phyloP scores from a whole-genome alignment of 495 filamentous ascomycete genomes.

The Copromyces sp. region DNA sequence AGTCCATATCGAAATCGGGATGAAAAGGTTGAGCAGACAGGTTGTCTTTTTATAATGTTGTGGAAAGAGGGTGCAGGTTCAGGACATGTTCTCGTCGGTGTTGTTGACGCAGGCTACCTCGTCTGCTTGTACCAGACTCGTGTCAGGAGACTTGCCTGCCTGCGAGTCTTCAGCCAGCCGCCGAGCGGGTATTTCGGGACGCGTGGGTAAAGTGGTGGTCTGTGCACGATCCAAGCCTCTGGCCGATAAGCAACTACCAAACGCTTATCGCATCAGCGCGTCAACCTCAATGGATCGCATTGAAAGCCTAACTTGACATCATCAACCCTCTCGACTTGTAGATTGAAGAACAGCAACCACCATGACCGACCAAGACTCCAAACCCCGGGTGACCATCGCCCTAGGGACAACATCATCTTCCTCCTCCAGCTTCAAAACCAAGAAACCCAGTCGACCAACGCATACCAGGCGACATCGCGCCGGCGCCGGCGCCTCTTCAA shows the following conservation, averaged over 20 bases:
- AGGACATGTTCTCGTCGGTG: background rate
- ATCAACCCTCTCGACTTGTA: background rate
- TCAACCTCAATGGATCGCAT: background rate
- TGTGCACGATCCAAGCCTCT: background rate
- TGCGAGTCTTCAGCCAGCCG: background rate
- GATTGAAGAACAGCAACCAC: background rate
- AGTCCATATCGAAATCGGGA: background rate
- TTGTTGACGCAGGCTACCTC: background rate
- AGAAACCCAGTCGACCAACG: background rate
- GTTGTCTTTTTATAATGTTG: background rate
- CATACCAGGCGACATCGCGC: background rate
- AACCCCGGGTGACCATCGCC: conserved; percentile 5
- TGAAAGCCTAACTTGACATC: background rate
- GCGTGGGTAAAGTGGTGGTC: background rate
- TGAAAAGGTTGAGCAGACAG: background rate
- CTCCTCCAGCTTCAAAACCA: background rate
- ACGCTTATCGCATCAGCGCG: background rate
- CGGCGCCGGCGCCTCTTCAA: background rate
- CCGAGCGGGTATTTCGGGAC: background rate
- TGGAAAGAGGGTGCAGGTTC: background rate
- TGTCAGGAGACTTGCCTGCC: background rate
- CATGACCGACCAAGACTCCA: background rate
- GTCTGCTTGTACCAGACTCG: background rate
- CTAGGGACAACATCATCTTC: background rate
- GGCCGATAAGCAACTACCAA: background rate